Evolutionary conservation across 306 rosid genomes (phyloP), one percentile per base, ranked within the genome.

Genomic region (Astragalus glycyphyllos): DNA sequence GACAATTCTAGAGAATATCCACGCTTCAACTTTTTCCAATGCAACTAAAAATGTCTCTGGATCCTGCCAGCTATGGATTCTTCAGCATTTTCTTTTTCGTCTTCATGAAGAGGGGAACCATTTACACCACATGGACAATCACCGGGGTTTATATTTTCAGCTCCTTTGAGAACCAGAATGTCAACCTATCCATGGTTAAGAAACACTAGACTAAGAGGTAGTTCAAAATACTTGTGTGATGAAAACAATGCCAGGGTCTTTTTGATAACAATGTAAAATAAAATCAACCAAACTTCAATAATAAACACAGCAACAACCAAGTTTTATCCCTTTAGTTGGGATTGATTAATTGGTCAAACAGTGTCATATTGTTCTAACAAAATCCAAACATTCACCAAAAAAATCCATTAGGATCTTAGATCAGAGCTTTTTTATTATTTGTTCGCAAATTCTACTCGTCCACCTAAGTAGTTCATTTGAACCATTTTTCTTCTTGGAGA

Each of bases 1-100:
- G 11, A 89, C 88, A 67, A 91, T 91, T 78, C 97, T 84, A 54
- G 87, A 82, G 84, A 92, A 92, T 68, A 92, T 86, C 97, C 97
- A 92, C 4, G 86, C 87, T 78, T 92, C 97, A 62, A 92, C 81
- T 75, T 87, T 89, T 83, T 89, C 89, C 86, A 92, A 74, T 46
- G 93, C 84, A 15, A 59, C 51, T 75, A 87, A 47, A 78, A 89
- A 82, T 58, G 71, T 73, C 59, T 81, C 74, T 3, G 88, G 84
- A 44, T 91, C 82, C 79, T 85, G 89, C 90, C 90, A 91, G 75
- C 73, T 58, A 45, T 64, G 81, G 40, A 23, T 68, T 80, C 71
- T 38, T 56, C 65, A 17, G 77, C 59, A 63, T 56, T 74, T 75
- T 80, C 80, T 65, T 83, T 79, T 53, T 70, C 72, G 45, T 77